Conservation (phyloP, 169 alveolate genomes). For the Babesia ovis region DNA sequence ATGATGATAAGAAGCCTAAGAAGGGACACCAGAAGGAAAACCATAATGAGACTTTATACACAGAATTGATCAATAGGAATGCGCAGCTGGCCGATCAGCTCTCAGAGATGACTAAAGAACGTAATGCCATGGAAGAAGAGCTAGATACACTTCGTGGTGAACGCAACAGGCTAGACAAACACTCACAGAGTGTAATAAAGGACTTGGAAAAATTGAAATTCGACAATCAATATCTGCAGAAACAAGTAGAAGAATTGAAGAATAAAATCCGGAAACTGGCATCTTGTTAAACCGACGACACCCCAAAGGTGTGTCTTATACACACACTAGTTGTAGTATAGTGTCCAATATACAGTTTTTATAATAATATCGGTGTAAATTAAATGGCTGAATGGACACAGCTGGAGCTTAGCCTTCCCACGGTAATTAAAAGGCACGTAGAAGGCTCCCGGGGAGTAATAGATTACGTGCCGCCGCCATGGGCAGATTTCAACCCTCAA, state of each 20-base stretch:
- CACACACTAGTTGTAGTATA: background rate
- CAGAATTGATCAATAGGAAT: conserved; percentile 60
- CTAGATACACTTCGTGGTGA: conserved; percentile 46
- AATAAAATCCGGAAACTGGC: conserved; percentile 52
- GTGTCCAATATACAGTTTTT: background rate
- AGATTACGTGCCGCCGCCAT: conserved; percentile 50
- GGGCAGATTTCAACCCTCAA: conserved; percentile 42
- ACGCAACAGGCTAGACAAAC: conserved; percentile 60
- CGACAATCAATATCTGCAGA: conserved; percentile 41
- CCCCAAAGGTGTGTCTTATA: background rate
- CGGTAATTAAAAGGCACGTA: background rate
- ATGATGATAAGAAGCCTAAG: conserved; percentile 1
- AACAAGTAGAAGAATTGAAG: conserved; percentile 55
- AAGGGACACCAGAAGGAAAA: conserved; percentile 20
- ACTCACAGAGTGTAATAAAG: conserved; percentile 50
- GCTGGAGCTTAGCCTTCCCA: conserved; percentile 34
- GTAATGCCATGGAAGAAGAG: conserved; percentile 29
- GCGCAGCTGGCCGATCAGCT: conserved; percentile 59
- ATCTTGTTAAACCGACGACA: background rate
- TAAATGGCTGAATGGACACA: conserved; percentile 20
- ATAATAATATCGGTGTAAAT: background rate
- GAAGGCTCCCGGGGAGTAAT: conserved; percentile 21
- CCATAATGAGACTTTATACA: conserved; percentile 42
- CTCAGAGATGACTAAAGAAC: conserved; percentile 29
- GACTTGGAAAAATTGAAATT: conserved; percentile 55